phyloP scores from a whole-genome alignment of 306 rosid genomes.

The Fragaria ananassa region DNA sequence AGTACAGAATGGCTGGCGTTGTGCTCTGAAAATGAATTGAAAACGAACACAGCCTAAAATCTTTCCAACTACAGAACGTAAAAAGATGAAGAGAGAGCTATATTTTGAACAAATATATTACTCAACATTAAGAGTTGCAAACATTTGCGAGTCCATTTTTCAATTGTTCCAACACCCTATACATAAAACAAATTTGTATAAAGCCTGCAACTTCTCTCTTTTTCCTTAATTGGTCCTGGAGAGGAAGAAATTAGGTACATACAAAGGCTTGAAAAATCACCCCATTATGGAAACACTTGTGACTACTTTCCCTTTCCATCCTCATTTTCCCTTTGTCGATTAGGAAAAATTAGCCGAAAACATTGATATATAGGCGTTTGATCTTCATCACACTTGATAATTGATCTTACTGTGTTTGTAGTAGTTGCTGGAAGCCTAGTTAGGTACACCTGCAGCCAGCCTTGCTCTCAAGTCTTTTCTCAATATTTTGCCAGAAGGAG shows the following conservation, averaged over 20 bases:
- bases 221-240: neutral
- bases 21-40: neutral
- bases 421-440: slow-evolving; percentile 17
- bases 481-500: slow-evolving; percentile 77
- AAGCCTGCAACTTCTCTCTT: neutral
- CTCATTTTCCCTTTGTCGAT: neutral
- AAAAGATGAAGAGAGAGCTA: neutral
- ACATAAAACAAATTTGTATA: slow-evolving; percentile 12
- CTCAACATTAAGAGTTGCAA: neutral
- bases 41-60: neutral
- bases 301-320: neutral
- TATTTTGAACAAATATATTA: slow-evolving; percentile 4
- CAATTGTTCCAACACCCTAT: neutral
- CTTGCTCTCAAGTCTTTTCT: slow-evolving; percentile 57
- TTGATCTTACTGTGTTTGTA: neutral
- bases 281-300: neutral
- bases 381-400: neutral
- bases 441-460: slow-evolving; percentile 33
- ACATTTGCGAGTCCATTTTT: neutral
- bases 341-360: neutral
- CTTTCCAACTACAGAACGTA: neutral
- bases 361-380: neutral
- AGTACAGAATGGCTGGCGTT: too few relatives aligned
- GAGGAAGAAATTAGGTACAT: slow-evolving; percentile 7
- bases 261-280: slow-evolving; percentile 9